Percentiles rank a stretch among this genome's conserved stretches.
These are phyloP conservation scores for Daldinia caldariorum DNA, from an alignment of 495 filamentous ascomycete species.

Conservation along the genomic window DNA sequence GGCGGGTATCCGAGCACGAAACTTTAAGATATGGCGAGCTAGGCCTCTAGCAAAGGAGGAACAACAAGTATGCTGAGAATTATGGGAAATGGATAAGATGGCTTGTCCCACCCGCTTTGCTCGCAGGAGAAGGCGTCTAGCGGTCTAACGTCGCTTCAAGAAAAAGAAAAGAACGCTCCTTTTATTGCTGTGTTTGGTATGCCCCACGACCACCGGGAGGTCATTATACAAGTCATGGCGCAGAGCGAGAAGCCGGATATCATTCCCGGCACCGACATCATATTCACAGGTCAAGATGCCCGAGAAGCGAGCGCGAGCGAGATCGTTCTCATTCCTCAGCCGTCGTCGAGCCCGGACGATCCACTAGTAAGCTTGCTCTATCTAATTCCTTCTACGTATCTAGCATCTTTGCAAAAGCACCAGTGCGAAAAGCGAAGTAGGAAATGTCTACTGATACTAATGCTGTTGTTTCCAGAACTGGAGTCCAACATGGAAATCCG, in stretches of 20 bases:
- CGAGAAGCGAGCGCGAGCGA: conserved; percentile 13
- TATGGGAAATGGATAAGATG: conserved; percentile 19
- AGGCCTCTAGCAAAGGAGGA: conserved; percentile 1
- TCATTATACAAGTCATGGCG: conserved; percentile 20
- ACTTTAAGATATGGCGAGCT: background rate
- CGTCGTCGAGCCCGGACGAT: conserved; percentile 64
- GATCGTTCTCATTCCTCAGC: conserved; percentile 62
- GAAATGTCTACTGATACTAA: background rate
- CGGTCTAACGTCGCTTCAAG: background rate
- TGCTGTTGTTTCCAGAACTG: conserved; percentile 41
- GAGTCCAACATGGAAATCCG: conserved; percentile 54
- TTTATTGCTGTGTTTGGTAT: background rate
- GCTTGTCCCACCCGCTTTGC: background rate
- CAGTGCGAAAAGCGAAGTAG: no score
- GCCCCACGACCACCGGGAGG: background rate
- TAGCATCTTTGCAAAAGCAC: no score
- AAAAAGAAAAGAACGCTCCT: background rate
- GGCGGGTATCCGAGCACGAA: background rate
- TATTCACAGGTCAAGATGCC: conserved; percentile 30
- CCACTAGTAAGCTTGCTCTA: conserved; percentile 49
- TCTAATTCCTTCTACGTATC: no score
- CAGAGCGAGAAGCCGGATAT: conserved; percentile 28
- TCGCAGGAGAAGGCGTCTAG: background rate
- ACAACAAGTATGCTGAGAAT: background rate
- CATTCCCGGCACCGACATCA: conserved; percentile 44